These are phyloP conservation scores for Colletotrichum sp. DNA, from an alignment of 2,329 filamentous ascomycete genomes.

Conservation along the genomic window DNA sequence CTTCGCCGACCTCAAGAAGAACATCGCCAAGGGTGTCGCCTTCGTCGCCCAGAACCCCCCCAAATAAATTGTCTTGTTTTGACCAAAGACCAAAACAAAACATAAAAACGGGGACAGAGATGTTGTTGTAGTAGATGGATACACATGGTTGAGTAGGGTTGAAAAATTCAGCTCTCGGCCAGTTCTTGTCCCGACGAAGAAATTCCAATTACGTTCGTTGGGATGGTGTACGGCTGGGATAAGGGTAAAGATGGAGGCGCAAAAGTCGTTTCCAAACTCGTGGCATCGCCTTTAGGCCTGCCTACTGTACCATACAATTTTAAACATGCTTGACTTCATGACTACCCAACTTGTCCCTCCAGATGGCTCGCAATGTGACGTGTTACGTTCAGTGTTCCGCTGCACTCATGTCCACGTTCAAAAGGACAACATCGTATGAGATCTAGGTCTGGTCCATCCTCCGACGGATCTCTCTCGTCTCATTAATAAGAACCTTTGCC, in stretches of 20 bases:
- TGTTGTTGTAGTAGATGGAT: slow-evolving; percentile 7
- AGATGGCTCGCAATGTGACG: not conserved
- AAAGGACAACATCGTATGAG: not conserved
- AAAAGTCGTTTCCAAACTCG: slow-evolving; percentile 13
- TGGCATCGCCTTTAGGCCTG: slow-evolving; percentile 20
- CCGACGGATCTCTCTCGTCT: not conserved
- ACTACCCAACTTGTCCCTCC: not conserved
- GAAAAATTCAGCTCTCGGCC: slow-evolving; percentile 6
- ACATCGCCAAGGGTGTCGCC: slow-evolving; percentile 87
- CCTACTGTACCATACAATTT: slow-evolving; percentile 21
- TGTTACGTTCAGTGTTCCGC: not conserved
- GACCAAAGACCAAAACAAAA: not conserved
- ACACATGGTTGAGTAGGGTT: slow-evolving; percentile 21
- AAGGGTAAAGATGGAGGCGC: slow-evolving; percentile 15
- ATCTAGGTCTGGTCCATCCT: not conserved
- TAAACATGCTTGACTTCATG: slow-evolving; percentile 20
- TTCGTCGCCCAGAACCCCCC: slow-evolving; percentile 66
- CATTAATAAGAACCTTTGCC: not conserved
- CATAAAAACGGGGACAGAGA: not conserved
- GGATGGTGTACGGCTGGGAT: not conserved
- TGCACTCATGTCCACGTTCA: not conserved
- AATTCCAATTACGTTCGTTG: not conserved
- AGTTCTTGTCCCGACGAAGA: not conserved
- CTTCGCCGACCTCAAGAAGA: slow-evolving; percentile 86
- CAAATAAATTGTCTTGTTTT: slow-evolving; percentile 49